Evolutionary conservation across 139 green algal species (phyloP).

Genomic region (Chlorella sp.): DNA sequence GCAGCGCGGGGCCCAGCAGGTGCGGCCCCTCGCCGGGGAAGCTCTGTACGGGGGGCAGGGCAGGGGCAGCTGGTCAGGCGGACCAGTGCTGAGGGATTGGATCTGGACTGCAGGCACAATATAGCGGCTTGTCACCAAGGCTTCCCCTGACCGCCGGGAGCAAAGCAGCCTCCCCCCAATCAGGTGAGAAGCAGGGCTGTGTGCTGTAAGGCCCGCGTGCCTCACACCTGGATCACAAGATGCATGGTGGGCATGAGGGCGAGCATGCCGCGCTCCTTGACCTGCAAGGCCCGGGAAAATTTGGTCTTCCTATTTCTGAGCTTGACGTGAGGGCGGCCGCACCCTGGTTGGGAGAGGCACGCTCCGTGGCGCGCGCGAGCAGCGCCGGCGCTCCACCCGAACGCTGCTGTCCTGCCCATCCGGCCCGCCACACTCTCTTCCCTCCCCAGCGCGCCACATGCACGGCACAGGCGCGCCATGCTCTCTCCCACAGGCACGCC

Average conservation of each 20-base stretch:
- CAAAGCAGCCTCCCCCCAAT: neutral
- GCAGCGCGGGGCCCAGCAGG: slow-evolving; percentile 50
- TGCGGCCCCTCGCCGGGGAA: slow-evolving; percentile 48
- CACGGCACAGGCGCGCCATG: too few relatives aligned
- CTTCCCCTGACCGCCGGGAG: slow-evolving; percentile 55
- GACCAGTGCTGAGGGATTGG: neutral
- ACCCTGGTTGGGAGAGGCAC: too few relatives aligned
- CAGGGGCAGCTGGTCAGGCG: neutral
- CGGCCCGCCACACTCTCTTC: too few relatives aligned
- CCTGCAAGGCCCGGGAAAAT: too few relatives aligned
- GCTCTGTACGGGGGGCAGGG: slow-evolving; percentile 15
- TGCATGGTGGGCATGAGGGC: slow-evolving; percentile 61
- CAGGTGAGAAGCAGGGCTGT: neutral
- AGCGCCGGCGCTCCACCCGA: too few relatives aligned
- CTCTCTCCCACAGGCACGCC: too few relatives aligned
- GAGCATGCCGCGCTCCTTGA: slow-evolving; percentile 69
- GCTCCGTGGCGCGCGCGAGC: too few relatives aligned
- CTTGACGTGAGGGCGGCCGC: too few relatives aligned
- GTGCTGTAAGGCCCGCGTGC: slow-evolving; percentile 12
- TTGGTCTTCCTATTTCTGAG: too few relatives aligned
- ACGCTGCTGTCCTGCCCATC: too few relatives aligned
- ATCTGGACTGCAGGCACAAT: neutral
- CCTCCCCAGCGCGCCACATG: too few relatives aligned
- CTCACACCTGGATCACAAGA: slow-evolving; percentile 43
- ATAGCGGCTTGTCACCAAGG: slow-evolving; percentile 36